Evolutionary conservation across 129 eudicot species (phyloP).

Genomic region (Mikania micrantha): DNA sequence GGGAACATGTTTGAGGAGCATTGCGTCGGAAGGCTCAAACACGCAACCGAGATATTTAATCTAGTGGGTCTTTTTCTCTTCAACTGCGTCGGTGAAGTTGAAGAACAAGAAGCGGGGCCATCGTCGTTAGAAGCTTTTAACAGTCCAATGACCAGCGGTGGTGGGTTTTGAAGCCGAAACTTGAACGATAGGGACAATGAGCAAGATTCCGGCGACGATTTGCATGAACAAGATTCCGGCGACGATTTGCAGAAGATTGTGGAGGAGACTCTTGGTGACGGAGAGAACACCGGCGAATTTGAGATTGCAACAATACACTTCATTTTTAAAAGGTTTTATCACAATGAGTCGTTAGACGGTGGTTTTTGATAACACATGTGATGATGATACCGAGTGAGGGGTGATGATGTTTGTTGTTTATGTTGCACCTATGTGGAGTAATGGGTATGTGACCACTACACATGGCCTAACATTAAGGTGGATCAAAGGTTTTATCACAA

Average conservation of each 20-base stretch:
- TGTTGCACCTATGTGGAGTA: too few species aligned
- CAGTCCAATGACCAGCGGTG: constrained; percentile 26
- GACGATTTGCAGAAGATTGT: constrained; percentile 38
- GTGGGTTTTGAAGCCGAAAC: constrained; percentile 36
- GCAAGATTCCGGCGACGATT: constrained; percentile 21
- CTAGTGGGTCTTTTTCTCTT: constrained; percentile 87
- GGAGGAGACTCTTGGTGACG: constrained; percentile 33
- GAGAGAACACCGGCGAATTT: constrained; percentile 68
- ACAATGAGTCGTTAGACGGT: too few species aligned
- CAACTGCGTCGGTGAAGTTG: constrained; percentile 28
- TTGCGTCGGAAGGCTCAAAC: constrained; percentile 25
- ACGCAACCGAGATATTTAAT: constrained; percentile 59
- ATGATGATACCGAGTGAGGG: too few species aligned
- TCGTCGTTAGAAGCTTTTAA: not conserved
- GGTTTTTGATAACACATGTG: too few species aligned
- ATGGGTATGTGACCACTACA: too few species aligned
- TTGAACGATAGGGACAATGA: too few species aligned
- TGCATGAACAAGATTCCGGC: constrained; percentile 29
- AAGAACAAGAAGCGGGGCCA: not conserved
- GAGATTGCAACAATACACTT: constrained; percentile 67
- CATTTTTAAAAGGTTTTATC: too few species aligned
- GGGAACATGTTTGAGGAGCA: too few species aligned
- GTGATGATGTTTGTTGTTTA: too few species aligned
- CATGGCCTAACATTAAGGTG: too few species aligned
- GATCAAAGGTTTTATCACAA: too few species aligned